Evolutionary conservation across 371 early-diverging fungal genomes (phyloP).

Genomic region (Mortierella sp.): DNA sequence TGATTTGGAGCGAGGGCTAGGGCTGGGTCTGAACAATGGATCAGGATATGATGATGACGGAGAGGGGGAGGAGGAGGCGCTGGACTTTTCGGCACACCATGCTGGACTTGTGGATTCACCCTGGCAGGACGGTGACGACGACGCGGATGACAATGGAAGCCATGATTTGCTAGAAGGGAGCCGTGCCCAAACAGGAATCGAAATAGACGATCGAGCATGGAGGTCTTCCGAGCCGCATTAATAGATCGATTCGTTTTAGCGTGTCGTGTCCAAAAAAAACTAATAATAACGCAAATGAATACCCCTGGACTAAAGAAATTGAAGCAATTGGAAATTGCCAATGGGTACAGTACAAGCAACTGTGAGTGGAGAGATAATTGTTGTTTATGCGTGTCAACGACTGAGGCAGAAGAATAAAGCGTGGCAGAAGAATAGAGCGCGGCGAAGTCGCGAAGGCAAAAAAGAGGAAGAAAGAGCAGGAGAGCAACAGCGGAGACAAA

Average conservation of each 20-base stretch:
- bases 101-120: constrained; percentile 16
- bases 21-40: neutral
- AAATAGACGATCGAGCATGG: neutral
- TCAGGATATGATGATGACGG: neutral
- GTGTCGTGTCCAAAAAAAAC: no score
- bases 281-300: no score
- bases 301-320: no score
- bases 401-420: neutral
- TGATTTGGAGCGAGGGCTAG: constrained; percentile 12
- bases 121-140: constrained; percentile 23
- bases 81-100: constrained; percentile 41
- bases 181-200: neutral
- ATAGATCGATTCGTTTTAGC: no score
- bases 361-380: no score
- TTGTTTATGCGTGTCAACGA: neutral
- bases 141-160: neutral
- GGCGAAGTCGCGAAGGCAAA: neutral
- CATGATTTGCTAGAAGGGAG: neutral
- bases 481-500: no score
- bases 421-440: neutral
- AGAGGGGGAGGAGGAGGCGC: constrained; percentile 20
- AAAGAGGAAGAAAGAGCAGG: neutral
- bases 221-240: no score
- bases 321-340: no score
- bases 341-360: no score